Percentiles rank a stretch among this genome's conserved stretches.
These are phyloP conservation scores for Micromonas commoda DNA, from an alignment of 139 green algal genomes.

Conservation along the genomic window DNA sequence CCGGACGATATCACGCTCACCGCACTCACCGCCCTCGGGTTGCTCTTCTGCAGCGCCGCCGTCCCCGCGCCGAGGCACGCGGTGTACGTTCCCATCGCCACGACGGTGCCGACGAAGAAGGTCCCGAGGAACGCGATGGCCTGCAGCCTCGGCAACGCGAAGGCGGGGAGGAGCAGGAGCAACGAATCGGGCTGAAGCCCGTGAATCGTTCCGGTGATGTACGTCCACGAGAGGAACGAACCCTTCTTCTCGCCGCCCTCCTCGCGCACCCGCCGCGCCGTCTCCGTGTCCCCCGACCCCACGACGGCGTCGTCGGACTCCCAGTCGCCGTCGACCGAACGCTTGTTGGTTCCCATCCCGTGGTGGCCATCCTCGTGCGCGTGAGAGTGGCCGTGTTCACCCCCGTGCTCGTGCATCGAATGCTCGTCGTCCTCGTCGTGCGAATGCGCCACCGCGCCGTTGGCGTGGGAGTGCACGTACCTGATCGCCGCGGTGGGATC, in stretches of 20 bases:
- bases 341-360: too few relatives aligned
- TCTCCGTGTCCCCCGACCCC: not conserved
- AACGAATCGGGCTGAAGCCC: conserved; percentile 93
- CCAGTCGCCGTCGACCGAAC: too few relatives aligned
- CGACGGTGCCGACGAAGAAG: conserved; percentile 92
- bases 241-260: not conserved
- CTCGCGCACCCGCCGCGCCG: not conserved
- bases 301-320: not conserved
- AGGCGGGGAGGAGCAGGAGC: conserved; percentile 90
- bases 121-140: conserved; percentile 79
- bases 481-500: not conserved
- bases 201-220: conserved; percentile 86
- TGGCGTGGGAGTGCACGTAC: not conserved
- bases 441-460: not conserved
- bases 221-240: conserved; percentile 65
- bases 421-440: conserved; percentile 5
- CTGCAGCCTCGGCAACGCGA: conserved; percentile 83
- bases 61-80: conserved; percentile 42
- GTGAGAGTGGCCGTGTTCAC: not conserved
- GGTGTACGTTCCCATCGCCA: conserved; percentile 93
- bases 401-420: not conserved
- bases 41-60: conserved; percentile 26
- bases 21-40: conserved; percentile 18
- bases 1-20: not conserved
- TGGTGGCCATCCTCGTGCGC: too few relatives aligned